Conservation (phyloP, 306 rosid genomes). For the Fragaria vesca region DNA sequence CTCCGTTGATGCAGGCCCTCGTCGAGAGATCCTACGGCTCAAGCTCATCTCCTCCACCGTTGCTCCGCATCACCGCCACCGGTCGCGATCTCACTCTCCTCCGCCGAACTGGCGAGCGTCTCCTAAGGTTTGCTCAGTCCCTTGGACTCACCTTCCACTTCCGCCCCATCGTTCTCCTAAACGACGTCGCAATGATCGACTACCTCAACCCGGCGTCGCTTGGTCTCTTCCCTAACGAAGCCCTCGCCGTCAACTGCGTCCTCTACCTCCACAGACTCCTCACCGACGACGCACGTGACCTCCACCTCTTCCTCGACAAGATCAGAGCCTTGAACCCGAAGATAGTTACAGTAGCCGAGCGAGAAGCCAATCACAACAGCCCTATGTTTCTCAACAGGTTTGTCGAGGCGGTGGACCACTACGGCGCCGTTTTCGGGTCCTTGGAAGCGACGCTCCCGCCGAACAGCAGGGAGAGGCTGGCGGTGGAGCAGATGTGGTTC, state of each 20-base stretch:
- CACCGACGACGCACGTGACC: constrained; percentile 22
- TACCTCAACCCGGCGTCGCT: constrained; percentile 23
- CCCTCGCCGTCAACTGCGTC: constrained; percentile 53
- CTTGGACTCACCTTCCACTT: constrained; percentile 50
- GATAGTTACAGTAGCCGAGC: constrained; percentile 45
- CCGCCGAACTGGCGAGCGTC: constrained; percentile 48
- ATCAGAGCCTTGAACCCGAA: constrained; percentile 46
- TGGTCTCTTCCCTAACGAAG: constrained; percentile 34
- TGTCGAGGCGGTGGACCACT: constrained; percentile 47
- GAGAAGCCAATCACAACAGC: constrained; percentile 43
- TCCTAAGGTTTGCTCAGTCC: constrained; percentile 40
- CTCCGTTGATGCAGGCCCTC: constrained; percentile 64
- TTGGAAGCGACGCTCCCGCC: constrained; percentile 56
- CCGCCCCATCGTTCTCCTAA: constrained; percentile 37
- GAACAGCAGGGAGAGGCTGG: constrained; percentile 45
- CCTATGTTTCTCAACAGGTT: constrained; percentile 39
- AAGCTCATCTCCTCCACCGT: constrained; percentile 33
- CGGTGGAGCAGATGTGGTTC: constrained; percentile 50
- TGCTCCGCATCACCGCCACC: constrained; percentile 52
- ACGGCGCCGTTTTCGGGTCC: constrained; percentile 41
- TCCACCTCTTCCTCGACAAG: constrained; percentile 34
- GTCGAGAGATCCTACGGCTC: constrained; percentile 35
- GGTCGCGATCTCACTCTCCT: constrained; percentile 41
- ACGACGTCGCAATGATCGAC: constrained; percentile 7
- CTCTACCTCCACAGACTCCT: constrained; percentile 41